Percentiles rank a stretch among this genome's conserved stretches.
Conservation (phyloP, 768 basidiomycete species). For the Omphalotus guepiniiformis region DNA sequence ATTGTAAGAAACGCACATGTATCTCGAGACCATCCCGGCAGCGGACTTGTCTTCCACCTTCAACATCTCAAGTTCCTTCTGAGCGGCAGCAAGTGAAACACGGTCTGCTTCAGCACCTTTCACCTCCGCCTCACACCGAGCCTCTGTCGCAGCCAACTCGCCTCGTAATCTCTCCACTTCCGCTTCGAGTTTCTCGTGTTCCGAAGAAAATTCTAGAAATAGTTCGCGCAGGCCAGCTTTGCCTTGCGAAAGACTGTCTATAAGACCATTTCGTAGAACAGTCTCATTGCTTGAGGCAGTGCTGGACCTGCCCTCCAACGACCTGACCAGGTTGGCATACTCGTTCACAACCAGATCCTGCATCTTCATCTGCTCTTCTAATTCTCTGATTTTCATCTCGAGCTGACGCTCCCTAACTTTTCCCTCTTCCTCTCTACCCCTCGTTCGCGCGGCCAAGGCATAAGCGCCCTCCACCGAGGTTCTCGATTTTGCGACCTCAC, state of each 20-base stretch:
- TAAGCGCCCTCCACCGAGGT: conserved; percentile 48
- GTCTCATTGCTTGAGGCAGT: not conserved
- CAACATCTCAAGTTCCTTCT: conserved; percentile 50
- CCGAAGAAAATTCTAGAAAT: conserved; percentile 42
- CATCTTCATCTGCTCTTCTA: conserved; percentile 58
- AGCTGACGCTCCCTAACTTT: conserved; percentile 46
- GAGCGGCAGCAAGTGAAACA: conserved; percentile 38
- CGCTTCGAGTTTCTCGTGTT: conserved; percentile 41
- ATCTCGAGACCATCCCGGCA: conserved; percentile 78
- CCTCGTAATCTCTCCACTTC: conserved; percentile 38
- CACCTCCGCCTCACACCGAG: conserved; percentile 43
- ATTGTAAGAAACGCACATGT: conserved; percentile 54
- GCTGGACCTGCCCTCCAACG: conserved; percentile 43
- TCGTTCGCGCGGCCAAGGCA: conserved; percentile 47
- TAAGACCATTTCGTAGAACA: conserved; percentile 12
- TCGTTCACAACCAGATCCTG: conserved; percentile 63
- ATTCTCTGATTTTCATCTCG: conserved; percentile 38
- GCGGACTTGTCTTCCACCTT: conserved; percentile 69
- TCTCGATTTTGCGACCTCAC: conserved; percentile 40
- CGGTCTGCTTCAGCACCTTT: conserved; percentile 38
- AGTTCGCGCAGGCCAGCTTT: conserved; percentile 45
- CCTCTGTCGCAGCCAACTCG: conserved; percentile 39
- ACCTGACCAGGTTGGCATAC: conserved; percentile 72
- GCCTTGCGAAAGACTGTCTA: conserved; percentile 42
- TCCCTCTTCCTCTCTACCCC: conserved; percentile 51